Evolutionary conservation across 106 monocot species (phyloP), one percentile per base, ranked within the genome.

Genomic region (Vanilla planifolia): DNA sequence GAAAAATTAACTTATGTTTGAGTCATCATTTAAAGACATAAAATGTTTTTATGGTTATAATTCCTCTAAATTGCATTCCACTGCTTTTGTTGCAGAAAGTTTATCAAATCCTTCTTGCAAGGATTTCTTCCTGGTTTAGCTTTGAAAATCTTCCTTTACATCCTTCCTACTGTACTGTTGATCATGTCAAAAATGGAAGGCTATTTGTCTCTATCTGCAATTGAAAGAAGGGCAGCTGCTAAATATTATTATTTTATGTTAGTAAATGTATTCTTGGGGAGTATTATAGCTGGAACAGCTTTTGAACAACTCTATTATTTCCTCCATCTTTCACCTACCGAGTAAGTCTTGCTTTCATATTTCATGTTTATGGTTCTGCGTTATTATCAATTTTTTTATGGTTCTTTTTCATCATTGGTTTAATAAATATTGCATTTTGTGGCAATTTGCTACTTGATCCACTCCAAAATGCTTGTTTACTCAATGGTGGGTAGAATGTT

Each of bases 201-300:
- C 29, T 77, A 91, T 61, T 44, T 79, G n/a, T 87, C 95, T 37
- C 37, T 83, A 29, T 96, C 95, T 21, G 71, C 86, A 24, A 63
- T 96, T 34, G 95, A 96, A 81, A 80, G 95, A 67, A 86, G 71
- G 61, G 61, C 91, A 39, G 73, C 95, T 33, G 62, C 78, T 17
- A 91, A 87, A 75, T 96, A 87, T 73, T 91, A 96, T 59, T 96
- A 96, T 61, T 96, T 90, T 47, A 96, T 90, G 80, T 33, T 96
- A n/a, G 80, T 90, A 36, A 86, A 91, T 72, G 90, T 96, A 6
- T 96, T 96, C 57, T 45, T 96, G 29, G 95, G 95, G 27, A 96
- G 95, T 73, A 87, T 96, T 63, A 71, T 96, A 15, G 65, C 95
- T 39, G 95, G 95, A 77, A 96, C 95, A 53, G 95, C 90, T 33